Percentiles rank a stretch among this genome's conserved stretches.
Conservation (phyloP, 2,329 filamentous ascomycete genomes). For the Fusarium metavorans region DNA sequence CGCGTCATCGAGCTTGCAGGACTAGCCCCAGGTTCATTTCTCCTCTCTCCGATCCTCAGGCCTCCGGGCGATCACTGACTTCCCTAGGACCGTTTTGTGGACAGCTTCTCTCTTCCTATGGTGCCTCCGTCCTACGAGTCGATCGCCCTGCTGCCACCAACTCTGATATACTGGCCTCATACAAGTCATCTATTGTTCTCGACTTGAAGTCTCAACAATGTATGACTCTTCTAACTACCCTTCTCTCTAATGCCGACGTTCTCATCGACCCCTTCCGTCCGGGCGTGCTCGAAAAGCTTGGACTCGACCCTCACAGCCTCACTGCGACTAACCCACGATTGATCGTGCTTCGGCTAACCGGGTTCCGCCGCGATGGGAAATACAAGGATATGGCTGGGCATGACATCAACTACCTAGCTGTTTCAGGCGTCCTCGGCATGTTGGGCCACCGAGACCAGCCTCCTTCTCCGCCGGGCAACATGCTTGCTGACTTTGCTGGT, state of each 20-base stretch:
- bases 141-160: conserved; percentile 76
- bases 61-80: too few relatives aligned
- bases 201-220: neutral
- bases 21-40: too few relatives aligned
- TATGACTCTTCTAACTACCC: neutral
- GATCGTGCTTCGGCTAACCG: conserved; percentile 86
- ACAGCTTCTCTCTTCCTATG: conserved; percentile 48
- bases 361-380: conserved; percentile 85
- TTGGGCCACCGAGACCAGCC: conserved; percentile 63
- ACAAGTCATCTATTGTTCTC: neutral
- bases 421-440: conserved; percentile 81
- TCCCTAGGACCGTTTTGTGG: neutral
- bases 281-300: neutral
- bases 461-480: too few relatives aligned
- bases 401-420: conserved; percentile 94
- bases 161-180: neutral
- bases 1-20: too few relatives aligned
- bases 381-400: conserved; percentile 91
- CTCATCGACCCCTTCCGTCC: neutral
- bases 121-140: conserved; percentile 86
- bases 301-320: conserved; percentile 52
- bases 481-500: too few relatives aligned
- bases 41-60: neutral
- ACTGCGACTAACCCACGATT: conserved; percentile 77
- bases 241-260: neutral